A percentile compares a stretch with the other conserved stretches of the same genome.
Conservation (phyloP, 2,329 filamentous ascomycete species). For the Xylariaceae sp. region DNA sequence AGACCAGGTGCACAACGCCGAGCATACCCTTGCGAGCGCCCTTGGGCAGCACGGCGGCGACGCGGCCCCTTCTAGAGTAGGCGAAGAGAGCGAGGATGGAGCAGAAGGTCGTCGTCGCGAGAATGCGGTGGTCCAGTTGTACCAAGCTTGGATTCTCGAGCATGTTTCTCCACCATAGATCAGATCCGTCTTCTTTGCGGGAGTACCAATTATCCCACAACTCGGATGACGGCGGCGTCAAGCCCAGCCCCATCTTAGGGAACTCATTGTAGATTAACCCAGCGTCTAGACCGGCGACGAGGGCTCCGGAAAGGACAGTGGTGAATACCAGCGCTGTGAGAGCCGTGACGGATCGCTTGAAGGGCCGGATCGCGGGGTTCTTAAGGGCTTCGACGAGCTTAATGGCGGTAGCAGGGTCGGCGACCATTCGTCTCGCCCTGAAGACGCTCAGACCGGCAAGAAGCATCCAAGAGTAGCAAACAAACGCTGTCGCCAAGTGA, state of each 20-base stretch:
- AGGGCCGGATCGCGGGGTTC: conserved; percentile 63
- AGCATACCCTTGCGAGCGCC: conserved; percentile 65
- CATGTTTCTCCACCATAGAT: conserved; percentile 96
- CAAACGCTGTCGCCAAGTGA: conserved; percentile 85
- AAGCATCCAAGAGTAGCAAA: conserved; percentile 93
- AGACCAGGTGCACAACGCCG: conserved; percentile 79
- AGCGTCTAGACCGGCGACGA: conserved; percentile 92
- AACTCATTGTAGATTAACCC: conserved; percentile 99
- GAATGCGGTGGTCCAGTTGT: conserved; percentile 89
- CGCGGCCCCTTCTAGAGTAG: conserved; percentile 67
- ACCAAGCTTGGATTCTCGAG: conserved; percentile 95
- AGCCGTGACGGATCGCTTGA: conserved; percentile 68
- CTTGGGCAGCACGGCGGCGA: conserved; percentile 56
- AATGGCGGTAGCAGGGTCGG: conserved; percentile 60
- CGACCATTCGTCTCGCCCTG: conserved; percentile 68
- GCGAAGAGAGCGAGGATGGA: conserved; percentile 73
- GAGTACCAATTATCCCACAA: conserved; percentile 84
- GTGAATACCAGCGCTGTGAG: conserved; percentile 75
- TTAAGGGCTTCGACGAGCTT: conserved; percentile 59
- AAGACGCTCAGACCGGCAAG: conserved; percentile 82
- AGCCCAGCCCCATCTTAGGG: conserved; percentile 83
- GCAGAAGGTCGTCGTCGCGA: conserved; percentile 85
- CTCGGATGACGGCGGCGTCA: conserved; percentile 77
- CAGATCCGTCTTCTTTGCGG: conserved; percentile 69
- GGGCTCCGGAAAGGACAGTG: conserved; percentile 88